phyloP scores from a whole-genome alignment of 192 early-diverging fungal genomes.

The Entophlyctis helioformis region DNA sequence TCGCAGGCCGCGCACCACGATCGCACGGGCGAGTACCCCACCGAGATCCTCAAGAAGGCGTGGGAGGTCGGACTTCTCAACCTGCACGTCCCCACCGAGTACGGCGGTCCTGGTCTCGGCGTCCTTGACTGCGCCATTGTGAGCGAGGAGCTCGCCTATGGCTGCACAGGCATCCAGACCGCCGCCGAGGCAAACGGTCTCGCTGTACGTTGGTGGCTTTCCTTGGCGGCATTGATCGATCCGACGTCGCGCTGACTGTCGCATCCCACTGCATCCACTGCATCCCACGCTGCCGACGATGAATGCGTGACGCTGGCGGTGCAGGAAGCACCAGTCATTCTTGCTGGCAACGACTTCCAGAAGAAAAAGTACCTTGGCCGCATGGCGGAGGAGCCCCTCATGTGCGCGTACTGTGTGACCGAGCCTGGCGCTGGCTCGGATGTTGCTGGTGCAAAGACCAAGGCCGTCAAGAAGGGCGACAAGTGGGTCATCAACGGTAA shows the following conservation, averaged over 20 bases:
- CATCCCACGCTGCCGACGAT: no score
- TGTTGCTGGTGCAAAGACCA: slow-evolving; percentile 60
- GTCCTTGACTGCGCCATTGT: slow-evolving; percentile 79
- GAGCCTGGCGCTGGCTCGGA: slow-evolving; percentile 50
- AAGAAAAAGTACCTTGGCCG: slow-evolving; percentile 96
- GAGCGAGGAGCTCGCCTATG: slow-evolving; percentile 85
- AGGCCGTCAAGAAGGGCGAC: slow-evolving; percentile 77
- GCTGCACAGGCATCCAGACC: slow-evolving; percentile 91
- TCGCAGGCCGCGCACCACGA: slow-evolving; percentile 84
- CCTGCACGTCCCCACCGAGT: slow-evolving; percentile 73
- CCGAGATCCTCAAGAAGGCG: slow-evolving; percentile 49
- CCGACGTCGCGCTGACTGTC: no score
- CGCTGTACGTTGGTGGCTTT: no score
- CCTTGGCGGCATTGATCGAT: no score
- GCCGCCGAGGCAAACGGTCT: slow-evolving; percentile 95
- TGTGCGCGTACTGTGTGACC: slow-evolving; percentile 83
- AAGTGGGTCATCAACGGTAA: slow-evolving; percentile 76
- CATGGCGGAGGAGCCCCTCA: slow-evolving; percentile 91
- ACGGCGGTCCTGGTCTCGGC: slow-evolving; percentile 80
- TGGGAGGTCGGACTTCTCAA: slow-evolving; percentile 93
- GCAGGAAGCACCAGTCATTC: slow-evolving; percentile 73
- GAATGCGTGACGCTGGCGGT: no score
- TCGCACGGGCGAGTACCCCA: slow-evolving; percentile 84
- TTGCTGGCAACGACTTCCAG: slow-evolving; percentile 77
- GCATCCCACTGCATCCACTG: no score